Evolutionary conservation across 768 basidiomycete species (phyloP).

Genomic region (Rhodotorula toruloides): DNA sequence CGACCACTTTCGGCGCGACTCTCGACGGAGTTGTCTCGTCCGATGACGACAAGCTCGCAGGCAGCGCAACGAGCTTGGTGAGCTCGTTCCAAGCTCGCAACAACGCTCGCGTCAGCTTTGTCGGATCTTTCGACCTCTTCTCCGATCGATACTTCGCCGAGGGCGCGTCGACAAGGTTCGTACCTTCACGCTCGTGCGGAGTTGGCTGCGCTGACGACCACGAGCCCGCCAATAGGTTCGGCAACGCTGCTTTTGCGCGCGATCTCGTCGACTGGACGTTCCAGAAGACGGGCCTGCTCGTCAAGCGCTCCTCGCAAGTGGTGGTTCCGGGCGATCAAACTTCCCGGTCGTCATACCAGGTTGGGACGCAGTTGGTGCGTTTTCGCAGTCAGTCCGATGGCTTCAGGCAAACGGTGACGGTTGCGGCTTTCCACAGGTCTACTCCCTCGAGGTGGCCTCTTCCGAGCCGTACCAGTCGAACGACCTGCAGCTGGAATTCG

Average conservation of each 20-base stretch:
- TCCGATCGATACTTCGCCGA: constrained; percentile 58
- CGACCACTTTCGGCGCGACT: constrained; percentile 47
- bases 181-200: constrained; percentile 65
- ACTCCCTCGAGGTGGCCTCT: constrained; percentile 65
- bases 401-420: not conserved
- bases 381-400: not conserved
- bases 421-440: constrained; percentile 54
- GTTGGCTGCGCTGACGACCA: constrained; percentile 54
- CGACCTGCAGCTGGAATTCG: constrained; percentile 91
- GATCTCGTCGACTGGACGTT: constrained; percentile 86
- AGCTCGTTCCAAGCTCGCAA: constrained; percentile 81
- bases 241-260: constrained; percentile 66
- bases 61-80: constrained; percentile 67
- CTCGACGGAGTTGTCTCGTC: constrained; percentile 48
- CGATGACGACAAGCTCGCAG: constrained; percentile 78
- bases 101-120: constrained; percentile 71
- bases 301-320: constrained; percentile 53
- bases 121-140: constrained; percentile 75
- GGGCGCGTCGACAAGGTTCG: constrained; percentile 44
- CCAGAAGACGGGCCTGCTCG: constrained; percentile 74
- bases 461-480: constrained; percentile 65
- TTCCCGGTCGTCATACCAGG: constrained; percentile 58
- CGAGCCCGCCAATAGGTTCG: constrained; percentile 57
- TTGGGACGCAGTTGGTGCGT: constrained; percentile 73
- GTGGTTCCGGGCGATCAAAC: constrained; percentile 37